A percentile compares a stretch with the other conserved stretches of the same genome.
Evolutionary conservation across 2,329 filamentous ascomycete species (phyloP).

Genomic region (Mycosphaerella sp.): DNA sequence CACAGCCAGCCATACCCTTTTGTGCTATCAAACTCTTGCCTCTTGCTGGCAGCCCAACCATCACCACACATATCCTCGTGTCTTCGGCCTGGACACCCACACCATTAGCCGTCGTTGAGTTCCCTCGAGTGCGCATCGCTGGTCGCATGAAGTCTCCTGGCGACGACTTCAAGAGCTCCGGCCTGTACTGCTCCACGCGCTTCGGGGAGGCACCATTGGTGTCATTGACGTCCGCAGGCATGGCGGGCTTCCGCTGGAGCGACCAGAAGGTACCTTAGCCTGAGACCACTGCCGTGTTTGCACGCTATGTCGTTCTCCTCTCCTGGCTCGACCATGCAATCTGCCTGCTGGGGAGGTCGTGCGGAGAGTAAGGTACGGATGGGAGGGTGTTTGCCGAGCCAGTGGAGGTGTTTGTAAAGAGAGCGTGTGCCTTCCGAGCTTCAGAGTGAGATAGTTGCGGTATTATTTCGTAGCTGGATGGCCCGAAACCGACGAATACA

Average conservation of each 20-base stretch:
- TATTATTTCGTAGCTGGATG: neutral
- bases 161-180: slow-evolving; percentile 24
- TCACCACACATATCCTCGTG: slow-evolving; percentile 94
- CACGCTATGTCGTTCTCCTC: neutral
- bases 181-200: slow-evolving; percentile 19
- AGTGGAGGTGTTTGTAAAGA: no score
- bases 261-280: neutral
- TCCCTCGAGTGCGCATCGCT: slow-evolving; percentile 31
- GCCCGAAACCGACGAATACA: neutral
- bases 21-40: slow-evolving; percentile 98
- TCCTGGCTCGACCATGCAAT: neutral
- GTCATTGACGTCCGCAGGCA: neutral
- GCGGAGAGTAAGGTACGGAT: neutral
- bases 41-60: slow-evolving; percentile 92
- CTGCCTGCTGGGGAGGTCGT: neutral
- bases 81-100: slow-evolving; percentile 84
- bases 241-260: neutral
- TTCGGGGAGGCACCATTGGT: neutral
- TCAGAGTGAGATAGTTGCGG: neutral
- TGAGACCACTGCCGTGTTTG: no score
- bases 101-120: slow-evolving; percentile 46
- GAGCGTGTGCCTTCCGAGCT: no score
- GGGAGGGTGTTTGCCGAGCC: neutral
- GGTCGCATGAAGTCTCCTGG: slow-evolving; percentile 42
- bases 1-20: slow-evolving; percentile 46